Conservation (phyloP, 306 rosid genomes). For the Dalbergia oliveri region DNA sequence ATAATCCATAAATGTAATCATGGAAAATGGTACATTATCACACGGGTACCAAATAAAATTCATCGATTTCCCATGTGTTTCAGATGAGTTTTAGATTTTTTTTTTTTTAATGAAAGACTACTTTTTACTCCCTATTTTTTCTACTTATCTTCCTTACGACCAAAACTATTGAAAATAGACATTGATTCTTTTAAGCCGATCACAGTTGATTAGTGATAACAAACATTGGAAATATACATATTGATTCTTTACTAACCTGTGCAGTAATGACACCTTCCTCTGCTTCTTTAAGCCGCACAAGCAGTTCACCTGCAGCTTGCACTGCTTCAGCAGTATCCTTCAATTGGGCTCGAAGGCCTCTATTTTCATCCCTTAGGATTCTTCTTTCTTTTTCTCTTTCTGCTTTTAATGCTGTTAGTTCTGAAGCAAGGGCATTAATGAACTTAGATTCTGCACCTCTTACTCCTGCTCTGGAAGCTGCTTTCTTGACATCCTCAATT, state of each 20-base stretch:
- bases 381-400: conserved; percentile 78
- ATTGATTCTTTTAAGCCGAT: neutral
- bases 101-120: neutral
- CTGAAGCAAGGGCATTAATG: conserved; percentile 83
- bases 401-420: conserved; percentile 77
- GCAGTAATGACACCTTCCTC: conserved; percentile 75
- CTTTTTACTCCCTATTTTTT: neutral
- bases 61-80: neutral
- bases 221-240: conserved; percentile 9
- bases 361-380: conserved; percentile 73
- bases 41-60: neutral
- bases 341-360: conserved; percentile 84
- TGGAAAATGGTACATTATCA: neutral
- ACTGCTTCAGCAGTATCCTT: conserved; percentile 92
- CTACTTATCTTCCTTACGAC: too few species aligned
- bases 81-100: neutral
- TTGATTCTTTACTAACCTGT: conserved; percentile 64
- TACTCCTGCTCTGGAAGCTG: conserved; percentile 81
- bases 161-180: neutral
- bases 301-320: conserved; percentile 92
- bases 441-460: conserved; percentile 84
- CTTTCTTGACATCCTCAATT: conserved; percentile 77
- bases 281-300: conserved; percentile 84
- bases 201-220: neutral
- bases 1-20: neutral